Evolutionary conservation across 352 stramenopile genomes (phyloP), one percentile per base, ranked within the genome.

Genomic region (Pythium aquatile): DNA sequence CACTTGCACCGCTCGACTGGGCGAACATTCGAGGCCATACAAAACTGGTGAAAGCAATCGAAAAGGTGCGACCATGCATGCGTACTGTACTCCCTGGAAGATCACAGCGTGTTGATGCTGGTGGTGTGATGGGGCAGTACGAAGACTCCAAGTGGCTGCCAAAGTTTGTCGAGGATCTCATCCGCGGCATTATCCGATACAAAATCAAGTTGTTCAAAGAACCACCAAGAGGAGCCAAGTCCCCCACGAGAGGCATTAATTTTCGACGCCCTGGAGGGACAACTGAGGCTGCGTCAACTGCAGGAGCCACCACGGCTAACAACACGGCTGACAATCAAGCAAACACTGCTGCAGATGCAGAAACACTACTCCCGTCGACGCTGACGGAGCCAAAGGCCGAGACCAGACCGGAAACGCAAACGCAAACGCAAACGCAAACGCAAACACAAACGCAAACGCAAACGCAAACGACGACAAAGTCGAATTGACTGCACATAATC

Each of bases 141-240:
- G 79, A 89, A 59, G 82, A 91, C 55, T 77, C 75, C 30, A 56
- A 70, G 47, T 91, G 82, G 79, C 56, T 91, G 6, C 78, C 82
- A 5, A 91, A 88, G 63, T 89, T 91, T 39, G 68, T 86, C 3
- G 79, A 91, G 20, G 79, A 91, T 30, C 75, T 91, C 49, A 72
- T 91, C 33, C 82, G 77, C 13, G 78, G 80, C 7, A 89, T 91
- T 54, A 68, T 91, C 16, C 72, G 73, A 40, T 89, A 91, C 79
- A 89, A 88, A 60, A 89, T 88, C 70, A 87, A 89, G 67, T 16
- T 88, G 20, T 91, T 85, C 56, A 86, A 83, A 51, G 70, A 83
- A 2, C 60, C 62, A 14, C 70, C 70, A 8, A 79, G 79, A 54
- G 61, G 70, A 6, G n/a, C 16, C 14, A 66, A 53, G 29, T 73